Evolutionary conservation across 176 grass and related monocot genomes (phyloP).

Genomic region (Panicum miliaceum): DNA sequence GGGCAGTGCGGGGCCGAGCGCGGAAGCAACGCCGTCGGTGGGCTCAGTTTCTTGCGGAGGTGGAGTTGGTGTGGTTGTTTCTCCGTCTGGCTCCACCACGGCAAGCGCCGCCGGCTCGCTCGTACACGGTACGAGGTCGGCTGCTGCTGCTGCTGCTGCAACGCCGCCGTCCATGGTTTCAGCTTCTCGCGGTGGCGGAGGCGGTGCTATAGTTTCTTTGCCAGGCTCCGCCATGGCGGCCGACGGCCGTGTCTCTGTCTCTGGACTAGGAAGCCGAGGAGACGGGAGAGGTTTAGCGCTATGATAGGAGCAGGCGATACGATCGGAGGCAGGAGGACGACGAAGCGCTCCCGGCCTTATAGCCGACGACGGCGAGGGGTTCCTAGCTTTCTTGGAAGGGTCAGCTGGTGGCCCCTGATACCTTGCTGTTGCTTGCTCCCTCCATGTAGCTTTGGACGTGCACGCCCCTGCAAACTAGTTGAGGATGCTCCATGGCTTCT

Average conservation of each 20-base stretch:
- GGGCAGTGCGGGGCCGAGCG: not conserved
- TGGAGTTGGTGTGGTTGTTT: not conserved
- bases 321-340: not conserved
- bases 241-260: not conserved
- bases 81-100: not conserved
- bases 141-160: not conserved
- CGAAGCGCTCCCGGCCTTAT: not conserved
- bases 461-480: not conserved
- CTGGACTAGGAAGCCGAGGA: not conserved
- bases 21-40: not conserved
- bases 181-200: not conserved
- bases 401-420: not conserved
- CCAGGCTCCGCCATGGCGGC: conserved; percentile 22
- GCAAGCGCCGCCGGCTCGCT: not conserved
- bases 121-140: not conserved
- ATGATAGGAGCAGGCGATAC: not conserved
- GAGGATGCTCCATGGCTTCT: not conserved
- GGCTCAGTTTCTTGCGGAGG: too few relatives aligned
- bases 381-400: not conserved
- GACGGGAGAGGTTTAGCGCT: not conserved
- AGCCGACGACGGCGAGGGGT: not conserved
- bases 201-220: not conserved
- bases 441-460: conserved; percentile 13
- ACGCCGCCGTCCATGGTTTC: not conserved
- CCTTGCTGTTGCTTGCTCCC: not conserved